These are phyloP conservation scores for Lasiosphaeriaceae sp. DNA, from an alignment of 495 filamentous ascomycete genomes.

Conservation along the genomic window DNA sequence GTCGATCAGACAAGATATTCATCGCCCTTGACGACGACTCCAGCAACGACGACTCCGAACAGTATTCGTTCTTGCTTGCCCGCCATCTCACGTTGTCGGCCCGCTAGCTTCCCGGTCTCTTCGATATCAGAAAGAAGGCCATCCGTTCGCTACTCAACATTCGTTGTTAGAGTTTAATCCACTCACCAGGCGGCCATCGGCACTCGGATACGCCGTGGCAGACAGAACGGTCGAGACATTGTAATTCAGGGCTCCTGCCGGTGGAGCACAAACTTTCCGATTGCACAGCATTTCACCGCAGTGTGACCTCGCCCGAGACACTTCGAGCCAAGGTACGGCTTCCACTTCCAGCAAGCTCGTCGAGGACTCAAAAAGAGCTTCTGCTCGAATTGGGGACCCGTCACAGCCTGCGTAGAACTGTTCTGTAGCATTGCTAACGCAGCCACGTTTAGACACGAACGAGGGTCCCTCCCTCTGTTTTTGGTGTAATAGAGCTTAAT, in stretches of 20 bases:
- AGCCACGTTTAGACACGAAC: background rate
- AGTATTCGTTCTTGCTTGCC: too few relatives aligned
- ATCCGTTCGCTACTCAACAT: constrained; percentile 15
- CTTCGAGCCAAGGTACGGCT: background rate
- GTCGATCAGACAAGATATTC: background rate
- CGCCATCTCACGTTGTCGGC: background rate
- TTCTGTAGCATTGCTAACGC: background rate
- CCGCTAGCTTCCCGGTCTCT: background rate
- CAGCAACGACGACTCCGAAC: background rate
- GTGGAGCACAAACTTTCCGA: background rate
- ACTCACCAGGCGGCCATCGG: background rate
- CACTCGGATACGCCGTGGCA: background rate
- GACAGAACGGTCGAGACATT: too few relatives aligned
- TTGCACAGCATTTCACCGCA: background rate
- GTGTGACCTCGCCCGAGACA: background rate
- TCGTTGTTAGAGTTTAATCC: constrained; percentile 1
- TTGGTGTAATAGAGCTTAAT: background rate
- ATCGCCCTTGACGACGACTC: background rate
- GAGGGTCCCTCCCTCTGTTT: background rate
- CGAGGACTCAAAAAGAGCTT: too few relatives aligned
- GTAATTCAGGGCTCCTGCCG: too few relatives aligned
- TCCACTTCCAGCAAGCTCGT: background rate
- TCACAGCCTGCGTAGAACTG: background rate
- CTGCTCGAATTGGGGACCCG: too few relatives aligned
- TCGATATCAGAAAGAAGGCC: background rate